Evolutionary conservation across 176 grass and related monocot species (phyloP), one percentile per base, ranked within the genome.

Genomic region (Themeda triandra): DNA sequence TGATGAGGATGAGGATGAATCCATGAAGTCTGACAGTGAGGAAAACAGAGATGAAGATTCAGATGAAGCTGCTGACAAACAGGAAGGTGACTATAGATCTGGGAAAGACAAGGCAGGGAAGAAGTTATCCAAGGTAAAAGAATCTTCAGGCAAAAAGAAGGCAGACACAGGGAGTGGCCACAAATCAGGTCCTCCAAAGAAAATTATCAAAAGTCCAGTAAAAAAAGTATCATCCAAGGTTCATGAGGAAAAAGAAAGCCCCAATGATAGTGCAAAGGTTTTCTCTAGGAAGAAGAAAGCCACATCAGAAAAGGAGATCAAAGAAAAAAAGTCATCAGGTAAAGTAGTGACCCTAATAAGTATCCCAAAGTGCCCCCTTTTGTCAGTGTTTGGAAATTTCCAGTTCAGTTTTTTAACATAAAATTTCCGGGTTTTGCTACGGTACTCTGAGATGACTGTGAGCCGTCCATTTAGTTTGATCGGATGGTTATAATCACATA

Each of bases 281-380:
- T 94, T 99, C 83, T 96, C 92, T 79, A 95, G 97, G 79, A 99
- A 99, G 82, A 99, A 80, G 75, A 99, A 86, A 81, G 29, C 67
- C 51, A 70, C 66, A 30, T 63, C 74, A 51, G 91, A 81, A 84
- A 88, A 83, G 74, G 80, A 86, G 14, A 79, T 64, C 49, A 92
- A 99, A 75, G 91, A 89, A 62, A 96, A 90, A 76, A 92, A 86
- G 74, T 78, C 86, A 78, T 88, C 84, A 68, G 97, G 97, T 99
- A 96, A 76, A 51, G 49, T 69, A 69, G 64, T 59, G 35, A 31
- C 37, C 39, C 60, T 83, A 3, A 42, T 40, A 62, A 77, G 32
- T 58, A 37, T 35, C 42, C 44, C 42, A 3, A 51, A 76, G 66
- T 37, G 9, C 12, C 48, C 58, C 11, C 15, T 59, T 71, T 36